Conservation (phyloP, 805 yeast genomes). For the Suhomyces xylopsoci region DNA sequence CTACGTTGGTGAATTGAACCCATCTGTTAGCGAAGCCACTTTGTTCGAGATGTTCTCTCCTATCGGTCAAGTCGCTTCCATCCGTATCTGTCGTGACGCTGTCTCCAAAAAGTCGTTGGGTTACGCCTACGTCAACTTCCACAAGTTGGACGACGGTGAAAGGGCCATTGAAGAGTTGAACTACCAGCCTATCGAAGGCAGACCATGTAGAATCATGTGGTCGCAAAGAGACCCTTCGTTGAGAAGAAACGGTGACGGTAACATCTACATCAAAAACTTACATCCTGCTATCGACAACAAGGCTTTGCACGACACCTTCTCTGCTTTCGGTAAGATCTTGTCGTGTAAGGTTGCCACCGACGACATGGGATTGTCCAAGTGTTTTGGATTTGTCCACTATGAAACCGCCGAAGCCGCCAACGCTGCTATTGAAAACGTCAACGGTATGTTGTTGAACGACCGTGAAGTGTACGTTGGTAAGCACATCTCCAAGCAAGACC, state of each 20-base stretch:
- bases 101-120: slow-evolving; percentile 95
- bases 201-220: slow-evolving; percentile 99
- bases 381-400: slow-evolving; percentile 97
- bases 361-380: slow-evolving; percentile 85
- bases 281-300: slow-evolving; percentile 98
- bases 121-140: slow-evolving; percentile 97
- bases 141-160: slow-evolving; percentile 84
- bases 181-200: slow-evolving; percentile 91
- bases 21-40: slow-evolving; percentile 88
- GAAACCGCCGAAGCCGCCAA: slow-evolving; percentile 89
- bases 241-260: slow-evolving; percentile 94
- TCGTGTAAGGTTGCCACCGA: slow-evolving; percentile 98
- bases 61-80: slow-evolving; percentile 91
- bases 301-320: slow-evolving; percentile 96
- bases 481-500: slow-evolving; percentile 88
- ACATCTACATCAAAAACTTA: slow-evolving; percentile 96
- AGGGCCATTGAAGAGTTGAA: slow-evolving; percentile 92
- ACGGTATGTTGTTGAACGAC: slow-evolving; percentile 97
- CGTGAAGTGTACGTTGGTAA: slow-evolving; percentile 94
- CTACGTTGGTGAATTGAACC: slow-evolving; percentile 96
- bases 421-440: slow-evolving; percentile 93
- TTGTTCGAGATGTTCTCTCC: slow-evolving; percentile 93
- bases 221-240: slow-evolving; percentile 97
- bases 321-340: slow-evolving; percentile 92
- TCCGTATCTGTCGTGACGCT: slow-evolving; percentile 98